Evolutionary conservation across 208 protist species (phyloP).

Genomic region (Tritrichomonas musculus): DNA sequence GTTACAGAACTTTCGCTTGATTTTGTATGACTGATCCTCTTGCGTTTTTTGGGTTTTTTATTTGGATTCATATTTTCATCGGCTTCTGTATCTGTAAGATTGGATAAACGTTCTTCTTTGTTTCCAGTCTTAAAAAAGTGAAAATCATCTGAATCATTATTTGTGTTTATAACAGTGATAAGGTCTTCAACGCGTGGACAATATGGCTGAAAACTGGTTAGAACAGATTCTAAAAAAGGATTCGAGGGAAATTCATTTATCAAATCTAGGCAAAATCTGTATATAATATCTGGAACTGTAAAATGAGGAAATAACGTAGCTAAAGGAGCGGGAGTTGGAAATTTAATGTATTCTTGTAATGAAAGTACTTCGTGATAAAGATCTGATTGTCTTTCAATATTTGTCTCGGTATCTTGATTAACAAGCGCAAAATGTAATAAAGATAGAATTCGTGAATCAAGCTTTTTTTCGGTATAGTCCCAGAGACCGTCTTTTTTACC

Average conservation of each 20-base stretch:
- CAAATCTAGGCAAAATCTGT: not conserved
- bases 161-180: too few relatives aligned
- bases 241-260: not conserved
- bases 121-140: too few relatives aligned
- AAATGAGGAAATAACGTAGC: not conserved
- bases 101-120: too few relatives aligned
- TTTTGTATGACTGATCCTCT: too few relatives aligned
- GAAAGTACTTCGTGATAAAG: not conserved
- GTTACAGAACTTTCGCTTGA: not conserved
- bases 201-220: not conserved
- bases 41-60: too few relatives aligned
- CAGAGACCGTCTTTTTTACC: not conserved
- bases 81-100: too few relatives aligned
- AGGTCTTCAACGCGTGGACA: too few relatives aligned
- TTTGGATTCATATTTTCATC: too few relatives aligned
- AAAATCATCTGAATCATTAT: too few relatives aligned
- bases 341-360: not conserved
- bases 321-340: not conserved
- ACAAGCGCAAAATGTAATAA: not conserved
- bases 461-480: not conserved
- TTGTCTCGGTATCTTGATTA: too few relatives aligned
- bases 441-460: not conserved
- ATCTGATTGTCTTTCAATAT: not conserved
- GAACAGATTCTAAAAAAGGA: not conserved
- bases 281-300: not conserved